phyloP scores from a whole-genome alignment of 176 grass and related monocot species.

The Guadua angustifolia region DNA sequence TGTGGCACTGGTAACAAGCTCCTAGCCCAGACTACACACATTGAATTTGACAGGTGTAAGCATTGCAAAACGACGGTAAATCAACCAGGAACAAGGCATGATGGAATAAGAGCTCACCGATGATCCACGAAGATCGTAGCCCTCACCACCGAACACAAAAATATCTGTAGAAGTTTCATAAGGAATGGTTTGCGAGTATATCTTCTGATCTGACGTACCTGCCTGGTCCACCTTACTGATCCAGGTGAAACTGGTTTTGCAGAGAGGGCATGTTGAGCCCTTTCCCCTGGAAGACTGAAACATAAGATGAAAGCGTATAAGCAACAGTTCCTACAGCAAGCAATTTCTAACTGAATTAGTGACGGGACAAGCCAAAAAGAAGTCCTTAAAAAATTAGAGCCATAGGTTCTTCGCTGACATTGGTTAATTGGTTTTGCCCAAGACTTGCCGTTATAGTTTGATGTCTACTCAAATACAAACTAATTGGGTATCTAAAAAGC shows the following conservation, averaged over 20 bases:
- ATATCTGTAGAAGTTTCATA: slow-evolving; percentile 45
- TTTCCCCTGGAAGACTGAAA: slow-evolving; percentile 68
- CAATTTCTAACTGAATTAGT: not conserved
- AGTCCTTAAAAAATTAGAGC: not conserved
- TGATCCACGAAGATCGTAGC: slow-evolving; percentile 28
- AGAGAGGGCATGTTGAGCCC: slow-evolving; percentile 77
- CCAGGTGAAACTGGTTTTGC: slow-evolving; percentile 71
- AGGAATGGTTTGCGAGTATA: slow-evolving; percentile 89
- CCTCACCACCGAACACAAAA: slow-evolving; percentile 30
- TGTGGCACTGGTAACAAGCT: slow-evolving; percentile 67
- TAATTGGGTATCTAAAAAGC: not conserved
- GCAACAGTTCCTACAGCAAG: not conserved
- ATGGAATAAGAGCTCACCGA: slow-evolving; percentile 50
- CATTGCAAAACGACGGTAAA: not conserved
- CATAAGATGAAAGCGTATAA: not conserved
- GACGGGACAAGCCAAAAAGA: not conserved
- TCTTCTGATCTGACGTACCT: slow-evolving; percentile 76
- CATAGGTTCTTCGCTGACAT: not conserved
- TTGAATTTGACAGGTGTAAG: slow-evolving; percentile 1
- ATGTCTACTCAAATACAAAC: not conserved
- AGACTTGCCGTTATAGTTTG: not conserved
- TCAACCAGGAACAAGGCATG: not conserved
- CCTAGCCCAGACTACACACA: slow-evolving; percentile 47
- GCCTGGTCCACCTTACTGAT: slow-evolving; percentile 78
- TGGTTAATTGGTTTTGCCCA: not conserved